phyloP scores from a whole-genome alignment of 1,139 yeast genomes.

The Lodderomyces jiufengensis region DNA sequence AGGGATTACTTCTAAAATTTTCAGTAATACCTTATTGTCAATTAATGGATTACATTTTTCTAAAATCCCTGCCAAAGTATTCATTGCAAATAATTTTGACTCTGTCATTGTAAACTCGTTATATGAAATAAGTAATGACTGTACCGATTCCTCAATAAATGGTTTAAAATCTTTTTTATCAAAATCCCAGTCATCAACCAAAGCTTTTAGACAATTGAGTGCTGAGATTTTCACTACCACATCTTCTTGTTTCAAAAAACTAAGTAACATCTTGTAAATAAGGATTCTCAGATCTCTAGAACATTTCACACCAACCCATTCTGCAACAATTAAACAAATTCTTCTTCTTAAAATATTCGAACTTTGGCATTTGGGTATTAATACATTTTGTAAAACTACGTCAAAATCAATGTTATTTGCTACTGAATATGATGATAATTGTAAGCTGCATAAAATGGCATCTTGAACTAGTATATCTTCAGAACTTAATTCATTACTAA shows the following conservation, averaged over 20 bases:
- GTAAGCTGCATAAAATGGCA: slow-evolving; percentile 77
- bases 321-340: slow-evolving; percentile 68
- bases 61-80: slow-evolving; percentile 61
- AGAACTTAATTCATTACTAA: slow-evolving; percentile 48
- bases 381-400: slow-evolving; percentile 49
- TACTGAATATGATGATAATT: slow-evolving; percentile 67
- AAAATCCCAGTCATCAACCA: slow-evolving; percentile 87
- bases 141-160: slow-evolving; percentile 52
- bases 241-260: slow-evolving; percentile 51
- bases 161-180: slow-evolving; percentile 64
- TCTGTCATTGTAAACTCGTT: slow-evolving; percentile 58
- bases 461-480: slow-evolving; percentile 61
- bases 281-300: slow-evolving; percentile 54
- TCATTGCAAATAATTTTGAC: slow-evolving; percentile 66
- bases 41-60: slow-evolving; percentile 64
- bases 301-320: slow-evolving; percentile 75
- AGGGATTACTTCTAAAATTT: slow-evolving; percentile 63
- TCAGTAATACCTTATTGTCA: slow-evolving; percentile 46
- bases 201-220: slow-evolving; percentile 62
- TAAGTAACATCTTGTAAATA: slow-evolving; percentile 54
- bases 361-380: slow-evolving; percentile 50
- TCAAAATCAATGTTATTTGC: slow-evolving; percentile 65
- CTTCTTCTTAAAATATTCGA: slow-evolving; percentile 62
- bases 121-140: slow-evolving; percentile 43
- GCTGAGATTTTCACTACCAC: slow-evolving; percentile 74